Evolutionary conservation across 2,329 filamentous ascomycete genomes (phyloP), one percentile per base, ranked within the genome.

Genomic region (Elsinoe necatrix): DNA sequence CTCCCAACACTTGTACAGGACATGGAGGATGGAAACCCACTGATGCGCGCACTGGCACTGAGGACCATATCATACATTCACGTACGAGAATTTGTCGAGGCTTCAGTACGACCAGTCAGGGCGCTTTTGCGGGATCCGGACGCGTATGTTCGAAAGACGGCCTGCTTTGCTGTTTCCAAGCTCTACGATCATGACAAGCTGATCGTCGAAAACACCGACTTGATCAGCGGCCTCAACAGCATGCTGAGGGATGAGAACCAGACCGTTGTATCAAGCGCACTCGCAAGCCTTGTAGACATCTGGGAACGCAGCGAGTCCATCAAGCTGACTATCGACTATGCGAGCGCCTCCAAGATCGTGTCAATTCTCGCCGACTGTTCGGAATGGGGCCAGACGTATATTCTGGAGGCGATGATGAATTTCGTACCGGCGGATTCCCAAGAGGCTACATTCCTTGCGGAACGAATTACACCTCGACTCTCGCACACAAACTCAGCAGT

Each of bases 371-470:
- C 93, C 1, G 93, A 98, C 69, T 97, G 93, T 74, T 97, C 93
- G 16, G 93, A 98, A 79, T 98, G 93, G 93, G 92, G 93, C 41
- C 93, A 98, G 75, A 96, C 92, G 20, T 98, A 98, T 70, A 97
- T 98, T 57, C 80, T 98, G 7, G 93, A 98, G 73, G 91, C 93
- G 18, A 79, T 98, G 65, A 97, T 97, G 87, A 93, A 92, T 20
- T 98, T 97, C 68, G 87, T 97, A 12, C 93, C 93, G 4, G 89
- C 95, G 71, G 91, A 97, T 65, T 85, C 86, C 0, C 81, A 84
- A 35, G 93, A 98, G 72, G 92, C 93, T 3, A 80, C 89, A 5
- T 78, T 98, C 14, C 79, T 98, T 39, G 93, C 93, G 9, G 93
- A 98, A 71, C 84, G 93, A 60, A 95, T 98, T 67, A 83, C 92